Conservation (phyloP, 306 rosid species). For the Vigna unguiculata region DNA sequence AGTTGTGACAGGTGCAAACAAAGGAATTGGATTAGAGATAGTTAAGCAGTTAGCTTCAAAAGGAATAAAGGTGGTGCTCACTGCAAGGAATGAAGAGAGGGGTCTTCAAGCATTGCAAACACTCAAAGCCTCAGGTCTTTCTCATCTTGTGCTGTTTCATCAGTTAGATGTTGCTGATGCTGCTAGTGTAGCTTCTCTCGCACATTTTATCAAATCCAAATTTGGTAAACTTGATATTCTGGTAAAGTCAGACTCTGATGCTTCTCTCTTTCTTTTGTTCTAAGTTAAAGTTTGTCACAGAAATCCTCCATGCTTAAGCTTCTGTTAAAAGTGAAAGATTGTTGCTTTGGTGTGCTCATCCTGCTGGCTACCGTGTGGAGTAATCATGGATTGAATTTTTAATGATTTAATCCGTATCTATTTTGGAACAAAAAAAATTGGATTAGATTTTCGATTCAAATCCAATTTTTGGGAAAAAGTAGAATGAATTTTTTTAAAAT, state of each 20-base stretch:
- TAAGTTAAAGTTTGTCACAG: not conserved
- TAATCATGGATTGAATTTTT: too few relatives aligned
- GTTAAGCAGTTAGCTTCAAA: slow-evolving; percentile 45
- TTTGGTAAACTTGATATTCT: too few relatives aligned
- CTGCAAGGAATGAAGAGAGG: slow-evolving; percentile 51
- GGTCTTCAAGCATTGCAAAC: slow-evolving; percentile 51
- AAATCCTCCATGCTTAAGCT: not conserved
- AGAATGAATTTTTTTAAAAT: too few relatives aligned
- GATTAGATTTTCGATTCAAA: too few relatives aligned
- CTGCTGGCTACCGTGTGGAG: too few relatives aligned
- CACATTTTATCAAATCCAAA: too few relatives aligned
- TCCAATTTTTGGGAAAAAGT: too few relatives aligned
- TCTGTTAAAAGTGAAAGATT: not conserved
- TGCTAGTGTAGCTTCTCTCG: slow-evolving; percentile 48
- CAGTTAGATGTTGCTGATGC: slow-evolving; percentile 52
- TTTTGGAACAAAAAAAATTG: too few relatives aligned
- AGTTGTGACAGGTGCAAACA: slow-evolving; percentile 50
- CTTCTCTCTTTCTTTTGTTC: not conserved
- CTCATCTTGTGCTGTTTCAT: slow-evolving; percentile 43
- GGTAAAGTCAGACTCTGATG: not conserved
- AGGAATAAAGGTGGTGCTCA: slow-evolving; percentile 53
- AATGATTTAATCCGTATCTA: too few relatives aligned
- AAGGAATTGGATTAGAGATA: slow-evolving; percentile 54
- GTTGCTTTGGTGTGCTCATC: too few relatives aligned
- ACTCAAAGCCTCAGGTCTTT: slow-evolving; percentile 31